A percentile compares a stretch with the other conserved stretches of the same genome.
Evolutionary conservation across 768 basidiomycete species (phyloP).

Genomic region (Thelephora aurantiotincta): DNA sequence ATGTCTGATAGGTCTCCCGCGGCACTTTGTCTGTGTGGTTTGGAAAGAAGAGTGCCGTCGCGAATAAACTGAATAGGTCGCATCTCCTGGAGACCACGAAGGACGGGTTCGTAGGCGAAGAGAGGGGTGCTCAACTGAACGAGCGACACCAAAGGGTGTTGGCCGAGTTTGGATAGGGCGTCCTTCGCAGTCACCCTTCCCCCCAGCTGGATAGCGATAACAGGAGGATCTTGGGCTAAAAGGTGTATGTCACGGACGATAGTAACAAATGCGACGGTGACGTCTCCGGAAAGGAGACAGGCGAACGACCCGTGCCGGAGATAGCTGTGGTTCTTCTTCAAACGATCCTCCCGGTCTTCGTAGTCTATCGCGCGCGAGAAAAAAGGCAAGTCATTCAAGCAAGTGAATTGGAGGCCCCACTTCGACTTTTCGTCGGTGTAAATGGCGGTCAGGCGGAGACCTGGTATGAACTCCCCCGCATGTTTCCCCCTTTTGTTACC

Average conservation of each 20-base stretch:
- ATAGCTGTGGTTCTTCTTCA: constrained; percentile 25
- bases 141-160: constrained; percentile 23
- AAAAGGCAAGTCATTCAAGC: constrained; percentile 14
- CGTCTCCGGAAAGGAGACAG: constrained; percentile 33
- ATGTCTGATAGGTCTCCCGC: background rate
- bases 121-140: constrained; percentile 46
- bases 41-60: constrained; percentile 35
- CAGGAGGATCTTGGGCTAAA: constrained; percentile 31
- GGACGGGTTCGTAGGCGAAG: constrained; percentile 49
- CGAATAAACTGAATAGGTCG: constrained; percentile 25
- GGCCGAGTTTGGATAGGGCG: constrained; percentile 26
- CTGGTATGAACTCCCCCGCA: constrained; percentile 24
- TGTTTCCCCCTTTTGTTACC: constrained; percentile 24
- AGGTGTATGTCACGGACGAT: constrained; percentile 40
- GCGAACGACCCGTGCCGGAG: constrained; percentile 40
- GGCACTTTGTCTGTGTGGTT: constrained; percentile 21
- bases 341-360: constrained; percentile 23
- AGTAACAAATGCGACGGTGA: constrained; percentile 37
- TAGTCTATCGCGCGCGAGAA: constrained; percentile 12
- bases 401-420: constrained; percentile 24
- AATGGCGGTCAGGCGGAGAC: constrained; percentile 22
- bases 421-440: constrained; percentile 17
- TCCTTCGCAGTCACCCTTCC: constrained; percentile 19
- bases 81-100: constrained; percentile 37
- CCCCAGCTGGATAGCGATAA: constrained; percentile 39